Percentiles rank a stretch among this genome's conserved stretches.
phyloP scores from a whole-genome alignment of 2,329 filamentous ascomycete genomes.

The Davidsoniella eucalypti region DNA sequence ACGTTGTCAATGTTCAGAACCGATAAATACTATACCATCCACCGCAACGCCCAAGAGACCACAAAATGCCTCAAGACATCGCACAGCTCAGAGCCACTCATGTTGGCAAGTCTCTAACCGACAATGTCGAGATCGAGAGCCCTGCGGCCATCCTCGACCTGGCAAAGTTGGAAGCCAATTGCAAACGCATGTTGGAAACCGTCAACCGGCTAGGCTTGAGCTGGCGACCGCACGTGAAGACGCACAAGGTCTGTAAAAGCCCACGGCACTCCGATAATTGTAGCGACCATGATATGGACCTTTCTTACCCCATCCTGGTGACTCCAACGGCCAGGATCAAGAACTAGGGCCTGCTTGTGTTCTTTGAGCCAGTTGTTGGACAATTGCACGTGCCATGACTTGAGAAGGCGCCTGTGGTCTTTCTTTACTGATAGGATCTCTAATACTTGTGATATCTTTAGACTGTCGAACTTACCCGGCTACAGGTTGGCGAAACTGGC shows the following conservation, averaged over 20 bases:
- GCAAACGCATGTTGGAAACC: slow-evolving; percentile 52
- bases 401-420: too few relatives aligned
- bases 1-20: too few relatives aligned
- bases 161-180: slow-evolving; percentile 50
- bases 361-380: too few relatives aligned
- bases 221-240: slow-evolving; percentile 69
- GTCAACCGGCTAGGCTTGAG: slow-evolving; percentile 40
- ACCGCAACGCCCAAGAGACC: too few relatives aligned
- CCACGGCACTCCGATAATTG: neutral
- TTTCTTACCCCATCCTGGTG: too few relatives aligned
- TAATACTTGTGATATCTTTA: slow-evolving; percentile 17
- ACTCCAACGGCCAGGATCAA: too few relatives aligned
- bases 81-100: too few relatives aligned
- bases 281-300: neutral
- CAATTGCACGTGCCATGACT: too few relatives aligned
- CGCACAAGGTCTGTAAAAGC: slow-evolving; percentile 47
- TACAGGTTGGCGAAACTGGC: slow-evolving; percentile 47
- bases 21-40: too few relatives aligned
- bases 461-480: slow-evolving; percentile 47
- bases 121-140: slow-evolving; percentile 35
- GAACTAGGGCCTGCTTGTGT: too few relatives aligned
- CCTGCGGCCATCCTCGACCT: slow-evolving; percentile 55
- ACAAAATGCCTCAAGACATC: too few relatives aligned
- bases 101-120: slow-evolving; percentile 38
- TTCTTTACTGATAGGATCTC: too few relatives aligned